phyloP scores from a whole-genome alignment of 2,329 filamentous ascomycete species.

The Neonectria faginata region DNA sequence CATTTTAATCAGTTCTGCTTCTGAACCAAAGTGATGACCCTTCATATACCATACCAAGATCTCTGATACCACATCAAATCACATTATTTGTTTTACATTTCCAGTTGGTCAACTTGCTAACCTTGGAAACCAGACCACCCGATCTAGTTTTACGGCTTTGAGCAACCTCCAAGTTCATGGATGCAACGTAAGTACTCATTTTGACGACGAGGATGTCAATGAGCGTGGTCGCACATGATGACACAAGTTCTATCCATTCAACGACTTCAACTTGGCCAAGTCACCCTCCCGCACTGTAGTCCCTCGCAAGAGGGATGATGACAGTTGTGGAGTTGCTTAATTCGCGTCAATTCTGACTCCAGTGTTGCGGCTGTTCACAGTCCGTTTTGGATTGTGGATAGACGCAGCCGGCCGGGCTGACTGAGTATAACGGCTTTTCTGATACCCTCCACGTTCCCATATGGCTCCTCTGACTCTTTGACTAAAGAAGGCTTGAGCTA shows the following conservation, averaged over 20 bases:
- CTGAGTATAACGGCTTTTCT: slow-evolving; percentile 79
- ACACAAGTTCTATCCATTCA: slow-evolving; percentile 79
- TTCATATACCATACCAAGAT: slow-evolving; percentile 73
- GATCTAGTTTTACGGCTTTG: no score
- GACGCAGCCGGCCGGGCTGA: slow-evolving; percentile 68
- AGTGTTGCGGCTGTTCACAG: slow-evolving; percentile 60
- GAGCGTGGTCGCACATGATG: slow-evolving; percentile 48
- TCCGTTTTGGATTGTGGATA: slow-evolving; percentile 66
- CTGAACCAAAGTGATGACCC: slow-evolving; percentile 76
- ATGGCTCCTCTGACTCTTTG: background rate
- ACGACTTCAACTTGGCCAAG: slow-evolving; percentile 75
- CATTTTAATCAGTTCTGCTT: slow-evolving; percentile 78
- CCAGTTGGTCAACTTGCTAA: slow-evolving; percentile 27
- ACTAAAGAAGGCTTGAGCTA: slow-evolving; percentile 3
- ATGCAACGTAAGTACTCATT: slow-evolving; percentile 30
- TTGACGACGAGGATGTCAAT: slow-evolving; percentile 11
- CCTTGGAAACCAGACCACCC: slow-evolving; percentile 6
- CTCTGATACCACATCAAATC: slow-evolving; percentile 60
- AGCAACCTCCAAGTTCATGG: background rate
- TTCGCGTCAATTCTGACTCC: slow-evolving; percentile 69
- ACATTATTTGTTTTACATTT: slow-evolving; percentile 12
- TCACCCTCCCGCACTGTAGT: slow-evolving; percentile 79
- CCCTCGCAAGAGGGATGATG: slow-evolving; percentile 59
- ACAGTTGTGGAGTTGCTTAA: slow-evolving; percentile 80
- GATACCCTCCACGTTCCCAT: slow-evolving; percentile 31